Conservation (phyloP, 768 basidiomycete genomes). For the Lepiota subincarnata region DNA sequence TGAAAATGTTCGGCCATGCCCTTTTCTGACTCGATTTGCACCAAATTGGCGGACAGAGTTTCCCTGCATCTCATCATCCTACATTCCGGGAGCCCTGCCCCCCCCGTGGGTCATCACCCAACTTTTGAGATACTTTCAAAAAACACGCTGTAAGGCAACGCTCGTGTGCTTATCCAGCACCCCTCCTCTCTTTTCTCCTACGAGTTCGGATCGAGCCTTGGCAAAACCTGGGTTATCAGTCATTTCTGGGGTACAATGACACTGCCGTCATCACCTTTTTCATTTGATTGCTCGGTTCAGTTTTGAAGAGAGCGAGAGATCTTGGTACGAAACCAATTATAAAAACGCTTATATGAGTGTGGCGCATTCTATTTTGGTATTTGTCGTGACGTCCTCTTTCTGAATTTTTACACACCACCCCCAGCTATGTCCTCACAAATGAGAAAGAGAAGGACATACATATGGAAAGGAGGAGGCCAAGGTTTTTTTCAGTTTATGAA, state of each 20-base stretch:
- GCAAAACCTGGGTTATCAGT: too few species aligned
- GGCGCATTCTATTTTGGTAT: neutral
- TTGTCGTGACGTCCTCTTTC: neutral
- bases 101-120: too few species aligned
- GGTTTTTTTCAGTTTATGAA: neutral
- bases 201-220: too few species aligned
- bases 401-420: too few species aligned
- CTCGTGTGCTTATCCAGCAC: too few species aligned
- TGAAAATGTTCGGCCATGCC: neutral
- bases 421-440: neutral
- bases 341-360: neutral
- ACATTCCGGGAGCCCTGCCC: neutral
- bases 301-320: neutral
- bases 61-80: neutral
- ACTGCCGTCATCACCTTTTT: neutral
- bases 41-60: neutral
- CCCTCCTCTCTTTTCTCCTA: too few species aligned
- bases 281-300: conserved; percentile 1
- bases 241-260: too few species aligned
- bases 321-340: neutral
- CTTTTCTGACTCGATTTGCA: neutral
- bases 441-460: neutral
- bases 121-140: too few species aligned
- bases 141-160: too few species aligned
- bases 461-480: neutral